Evolutionary conservation across 1,139 yeast species (phyloP), one percentile per base, ranked within the genome.

Genomic region (Yamadazyma buinensis): DNA sequence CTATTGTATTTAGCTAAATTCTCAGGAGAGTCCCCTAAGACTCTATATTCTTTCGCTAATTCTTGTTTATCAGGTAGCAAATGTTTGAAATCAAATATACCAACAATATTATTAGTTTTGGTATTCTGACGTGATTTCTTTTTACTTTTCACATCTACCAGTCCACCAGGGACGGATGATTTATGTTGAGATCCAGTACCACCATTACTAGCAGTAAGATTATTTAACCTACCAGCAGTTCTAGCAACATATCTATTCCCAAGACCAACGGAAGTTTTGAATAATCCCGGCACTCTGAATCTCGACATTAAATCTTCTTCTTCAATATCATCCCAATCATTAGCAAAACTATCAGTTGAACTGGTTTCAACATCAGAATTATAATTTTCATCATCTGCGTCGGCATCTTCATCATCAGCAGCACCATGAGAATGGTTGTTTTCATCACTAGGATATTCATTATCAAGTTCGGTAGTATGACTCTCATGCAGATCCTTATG

Each of bases 61-160:
- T 84, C 88, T 52, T 74, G 70, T 42, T 83, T 80, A 20, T 88
- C 84, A 0, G 96, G 95, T 28, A 88, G 69, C 35, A 88, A 59
- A 49, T 81, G 74, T 18, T 75, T 64, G 53, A 83, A 83, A 53
- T 88, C 94, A 40, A 72, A 67, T 4, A 83, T 71, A 1, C 74
- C 72, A 4, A 87, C 81, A 17, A 75, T 55, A 47, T 84, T 85
- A 42, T 58, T 69, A 28, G 51, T 53, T 37, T 48, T 57, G 30
- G 53, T 53, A 14, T 51, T 52, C 15, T 46, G 18, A 32, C 47
- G 50, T 14, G 28, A 23, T 12, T 37, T 39, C 20, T 37, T 36
- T 51, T 50, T 14, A 42, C 20, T 32, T 26, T 46, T 40, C 10
- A 15, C 39, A 34, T 31, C 51, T 37, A 27, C 28, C 48, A 42